These are phyloP conservation scores for Fomitiporia mediterranea DNA, from an alignment of 1,284 basidiomycete genomes.

Conservation along the genomic window DNA sequence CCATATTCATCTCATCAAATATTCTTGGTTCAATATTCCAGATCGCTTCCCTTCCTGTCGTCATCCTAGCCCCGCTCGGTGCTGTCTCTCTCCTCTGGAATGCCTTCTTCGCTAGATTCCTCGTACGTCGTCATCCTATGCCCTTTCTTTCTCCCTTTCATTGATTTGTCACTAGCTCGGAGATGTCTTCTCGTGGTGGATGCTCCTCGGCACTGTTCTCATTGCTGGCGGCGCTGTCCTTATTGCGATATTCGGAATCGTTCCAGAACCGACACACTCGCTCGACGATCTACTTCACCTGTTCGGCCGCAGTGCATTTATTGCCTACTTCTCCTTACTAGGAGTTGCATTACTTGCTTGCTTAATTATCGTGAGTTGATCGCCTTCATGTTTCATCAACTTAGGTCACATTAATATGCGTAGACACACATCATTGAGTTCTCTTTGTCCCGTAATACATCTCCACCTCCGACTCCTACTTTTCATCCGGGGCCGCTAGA, in stretches of 20 bases:
- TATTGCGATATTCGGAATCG: conserved; percentile 90
- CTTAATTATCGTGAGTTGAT: conserved; percentile 56
- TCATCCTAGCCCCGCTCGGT: conserved; percentile 89
- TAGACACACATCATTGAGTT: conserved; percentile 39
- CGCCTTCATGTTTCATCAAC: not conserved
- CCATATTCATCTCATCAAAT: conserved; percentile 84
- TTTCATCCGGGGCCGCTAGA: conserved; percentile 31
- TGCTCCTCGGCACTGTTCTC: conserved; percentile 81
- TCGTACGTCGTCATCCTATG: conserved; percentile 31
- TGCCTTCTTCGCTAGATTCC: conserved; percentile 83
- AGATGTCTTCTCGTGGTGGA: conserved; percentile 81
- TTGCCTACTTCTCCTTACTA: conserved; percentile 77
- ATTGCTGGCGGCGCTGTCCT: conserved; percentile 88
- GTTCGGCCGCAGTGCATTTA: conserved; percentile 76
- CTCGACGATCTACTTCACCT: conserved; percentile 82
- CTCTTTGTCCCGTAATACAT: conserved; percentile 33
- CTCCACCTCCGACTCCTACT: conserved; percentile 30
- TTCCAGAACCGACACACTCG: conserved; percentile 86
- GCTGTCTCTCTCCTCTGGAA: conserved; percentile 95
- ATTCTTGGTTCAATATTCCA: conserved; percentile 91
- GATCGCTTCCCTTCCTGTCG: conserved; percentile 90
- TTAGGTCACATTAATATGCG: not conserved
- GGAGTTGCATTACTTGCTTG: conserved; percentile 58
- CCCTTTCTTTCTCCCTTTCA: not conserved
- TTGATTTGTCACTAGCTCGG: conserved; percentile 44